Evolutionary conservation across 139 green algal genomes (phyloP), one percentile per base, ranked within the genome.

Genomic region (Chlamydomonas asymmetrica): DNA sequence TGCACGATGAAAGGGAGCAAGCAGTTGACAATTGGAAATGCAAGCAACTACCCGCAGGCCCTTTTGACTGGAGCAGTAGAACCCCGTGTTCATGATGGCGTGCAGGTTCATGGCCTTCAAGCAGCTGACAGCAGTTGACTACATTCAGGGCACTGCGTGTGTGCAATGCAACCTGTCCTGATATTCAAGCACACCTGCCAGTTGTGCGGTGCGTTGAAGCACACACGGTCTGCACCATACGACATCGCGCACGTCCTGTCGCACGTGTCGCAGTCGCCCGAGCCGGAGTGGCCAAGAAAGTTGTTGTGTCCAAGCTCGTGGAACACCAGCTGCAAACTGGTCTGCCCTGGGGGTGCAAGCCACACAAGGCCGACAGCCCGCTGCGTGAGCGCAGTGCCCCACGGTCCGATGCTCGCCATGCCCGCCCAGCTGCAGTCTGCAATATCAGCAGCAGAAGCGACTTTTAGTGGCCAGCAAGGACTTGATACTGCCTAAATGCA

Each of bases 161-260:
- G 66, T 5, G 52, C 16, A 62, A 40, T 29, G 10, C 7, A 16
- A 39, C 27, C 29, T 8, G 57, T 29, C 27, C 38, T 23, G 39
- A 39, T 39, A 61, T n/a, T 22, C 5, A 61, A 34, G 52, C 23
- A 25, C 31, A 76, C 56, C 70, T 76, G 70, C 56, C 57, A 76
- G 0, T 18, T 45, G 54, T 76, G 70, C 9, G 70, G 20, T 3
- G 70, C 29, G 57, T 76, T 76, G 20, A 48, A 23, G 40, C 70
- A 76, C 20, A 52, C 68, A 29, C 67, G 70, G 18, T 41, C 57
- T 5, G 18, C 29, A 23, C 31, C 41, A 1, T 20, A 40, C n/a
- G 56, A 56, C 70, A 76, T 76, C 5, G 40, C n/a, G 32, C 70
- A 76, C 0, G 70, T 68, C 39, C 61, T 50, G 59, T 76, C 70